Conservation (phyloP, 371 early-diverging fungal genomes). For the Apophysomyces sp. region DNA sequence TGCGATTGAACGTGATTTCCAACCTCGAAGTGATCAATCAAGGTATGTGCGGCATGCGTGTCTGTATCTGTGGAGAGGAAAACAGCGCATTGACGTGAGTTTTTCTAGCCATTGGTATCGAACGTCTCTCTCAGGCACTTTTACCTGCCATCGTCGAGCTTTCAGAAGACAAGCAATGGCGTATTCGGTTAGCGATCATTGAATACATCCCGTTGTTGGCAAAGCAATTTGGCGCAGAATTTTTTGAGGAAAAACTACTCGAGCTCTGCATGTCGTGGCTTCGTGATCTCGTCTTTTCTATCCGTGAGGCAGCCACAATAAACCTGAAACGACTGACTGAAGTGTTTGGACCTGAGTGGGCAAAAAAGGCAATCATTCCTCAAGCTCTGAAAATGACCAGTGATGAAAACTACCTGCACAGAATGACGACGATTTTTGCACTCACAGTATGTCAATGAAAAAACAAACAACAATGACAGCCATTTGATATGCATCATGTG, state of each 20-base stretch:
- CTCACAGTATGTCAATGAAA: conserved; percentile 66
- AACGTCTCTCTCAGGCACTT: conserved; percentile 93
- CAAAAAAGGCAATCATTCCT: conserved; percentile 86
- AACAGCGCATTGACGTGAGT: background rate
- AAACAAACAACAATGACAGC: background rate
- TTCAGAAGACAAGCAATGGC: conserved; percentile 99
- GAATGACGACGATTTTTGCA: conserved; percentile 96
- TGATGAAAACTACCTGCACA: conserved; percentile 89
- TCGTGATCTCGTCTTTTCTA: conserved; percentile 96
- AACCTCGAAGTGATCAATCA: conserved; percentile 94
- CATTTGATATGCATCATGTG: background rate
- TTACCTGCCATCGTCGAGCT: conserved; percentile 97
- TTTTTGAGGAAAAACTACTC: conserved; percentile 96
- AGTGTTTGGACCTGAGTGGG: conserved; percentile 98
- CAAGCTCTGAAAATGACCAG: conserved; percentile 86
- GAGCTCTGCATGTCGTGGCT: conserved; percentile 96
- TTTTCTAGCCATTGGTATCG: conserved; percentile 92
- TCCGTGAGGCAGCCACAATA: conserved; percentile 94
- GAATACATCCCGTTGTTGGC: conserved; percentile 97
- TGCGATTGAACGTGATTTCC: conserved; percentile 96
- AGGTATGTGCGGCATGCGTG: no score
- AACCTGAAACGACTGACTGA: conserved; percentile 92
- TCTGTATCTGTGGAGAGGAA: no score
- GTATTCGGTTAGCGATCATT: conserved; percentile 97
- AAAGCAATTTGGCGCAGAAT: conserved; percentile 90